Evolutionary conservation across 495 filamentous ascomycete genomes (phyloP), one percentile per base, ranked within the genome.

Genomic region (Hypoxylon intermedium): DNA sequence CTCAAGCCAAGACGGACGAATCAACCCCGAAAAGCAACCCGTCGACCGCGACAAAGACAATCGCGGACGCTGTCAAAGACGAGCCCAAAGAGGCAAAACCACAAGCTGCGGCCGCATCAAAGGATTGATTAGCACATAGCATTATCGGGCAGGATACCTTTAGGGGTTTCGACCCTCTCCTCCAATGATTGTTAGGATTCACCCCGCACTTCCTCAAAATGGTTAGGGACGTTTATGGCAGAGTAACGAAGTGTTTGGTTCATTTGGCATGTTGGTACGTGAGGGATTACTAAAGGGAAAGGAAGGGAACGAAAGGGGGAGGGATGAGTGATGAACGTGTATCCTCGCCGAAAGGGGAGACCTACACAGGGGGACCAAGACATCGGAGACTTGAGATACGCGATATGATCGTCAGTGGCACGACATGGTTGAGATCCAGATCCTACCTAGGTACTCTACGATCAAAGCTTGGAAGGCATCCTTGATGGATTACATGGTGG

Each of bases 31-130:
- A 56, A 9, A 47, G 46, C 15, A 36, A 48, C 21, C 3, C 7
- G 3, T 40, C 53, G 9, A 19, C 43, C 13, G 34, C 53, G 23
- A 18, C 50, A 5, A 58, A 69, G 5, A 43, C 36, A 30, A 28
- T 24, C 11, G 45, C 70, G 37, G 44, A 67, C 9, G 56, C 40
- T 19, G n/a, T 53, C 15, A 67, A 67, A 48, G 68, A 63, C 21
- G 69, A 65, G n/a, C 49, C 60, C 52, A 69, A 71, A 30, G 50
- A 61, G 12, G 53, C 59, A 21, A 61, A 69, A 40, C 9, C 62
- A 6, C 54, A 59, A 50, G 33, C 53, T 21, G 56, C 65, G 16
- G 55, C 58, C 30, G 38, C 49, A 37, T 66, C 62, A 51, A 64
- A 68, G 40, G 62, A 69, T 51, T 65, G 46, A 67, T 59, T 52